Base-by-base conservation (phyloP, 805 yeast species). In the Debaryomyces prosopidis region DNA sequence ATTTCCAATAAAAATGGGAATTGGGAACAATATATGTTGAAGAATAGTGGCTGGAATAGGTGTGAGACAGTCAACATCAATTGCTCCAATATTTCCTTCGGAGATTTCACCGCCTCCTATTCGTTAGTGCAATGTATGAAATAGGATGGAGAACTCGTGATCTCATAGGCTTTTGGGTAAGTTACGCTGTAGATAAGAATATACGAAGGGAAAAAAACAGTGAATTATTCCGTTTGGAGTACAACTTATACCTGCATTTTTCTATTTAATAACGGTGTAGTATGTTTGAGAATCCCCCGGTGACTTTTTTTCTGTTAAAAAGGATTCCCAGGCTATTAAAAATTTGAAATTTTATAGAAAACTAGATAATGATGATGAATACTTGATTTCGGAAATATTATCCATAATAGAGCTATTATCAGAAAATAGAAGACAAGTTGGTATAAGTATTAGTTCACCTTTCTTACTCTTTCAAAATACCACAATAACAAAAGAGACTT, bases 31-130 rank as follows among this genome's bases (percentile, higher is more conserved):
- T 77, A 43, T 76, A 77, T 48, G 75, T 79, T 1, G 84, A 10
- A 66, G 85, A 50, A 73, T 74, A 34, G 53, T 79, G 40, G 66
- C 79, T 18, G 84, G 84, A 6, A 35, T 80, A 7, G 81, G 81
- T 23, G 76, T 77, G 42, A 84, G 84, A 2, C 72, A 74, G 10
- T 66, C 78, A 34, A 68, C 82, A 1, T 69, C 71, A 56, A 59
- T 77, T 45, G 78, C 77, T 1, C 81, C 82, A 4, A 68, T 75
- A 34, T 76, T 73, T 46, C 62, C 76, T 8, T 63, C 75, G 4
- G 80, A 76, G 45, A 67, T 69, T 18, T 59, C 74, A 2, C 79
- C 80, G 2, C 65, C 77, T 4, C 59, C 71, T 3, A 67, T 73
- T 32, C 61, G 58, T 75, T 28, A 70, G 71, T 35, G 79, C 76